Percentiles rank a stretch among this genome's conserved stretches.
These are phyloP conservation scores for Pseudozyma hubeiensis DNA, from an alignment of 1,284 basidiomycete genomes.

Conservation along the genomic window DNA sequence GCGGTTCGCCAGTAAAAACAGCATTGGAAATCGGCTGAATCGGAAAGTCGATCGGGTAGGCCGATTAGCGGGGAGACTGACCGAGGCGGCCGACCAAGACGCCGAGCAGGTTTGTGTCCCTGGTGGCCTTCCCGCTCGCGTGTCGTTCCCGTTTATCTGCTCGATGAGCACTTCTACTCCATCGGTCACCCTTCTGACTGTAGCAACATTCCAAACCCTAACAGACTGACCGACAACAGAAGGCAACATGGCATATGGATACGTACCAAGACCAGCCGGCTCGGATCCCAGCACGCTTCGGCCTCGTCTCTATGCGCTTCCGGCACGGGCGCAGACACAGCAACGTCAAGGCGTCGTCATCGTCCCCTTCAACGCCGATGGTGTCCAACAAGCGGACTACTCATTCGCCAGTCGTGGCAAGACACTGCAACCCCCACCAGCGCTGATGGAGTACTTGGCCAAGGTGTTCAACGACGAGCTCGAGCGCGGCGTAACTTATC, in stretches of 20 bases:
- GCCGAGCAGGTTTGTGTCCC: conserved; percentile 18
- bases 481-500: conserved; percentile 54
- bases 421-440: conserved; percentile 19
- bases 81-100: conserved; percentile 21
- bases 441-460: conserved; percentile 31
- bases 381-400: conserved; percentile 21
- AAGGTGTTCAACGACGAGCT: conserved; percentile 56
- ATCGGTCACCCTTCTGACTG: no score
- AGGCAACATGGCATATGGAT: conserved; percentile 53
- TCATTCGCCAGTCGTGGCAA: not conserved
- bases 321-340: conserved; percentile 22
- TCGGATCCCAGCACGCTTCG: conserved; percentile 35
- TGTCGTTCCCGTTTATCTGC: not conserved
- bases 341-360: conserved; percentile 38
- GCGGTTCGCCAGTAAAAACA: no score
- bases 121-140: not conserved
- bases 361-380: conserved; percentile 38
- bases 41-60: not conserved
- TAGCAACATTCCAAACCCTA: no score
- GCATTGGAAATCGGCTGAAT: no score
- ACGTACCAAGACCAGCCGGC: conserved; percentile 49
- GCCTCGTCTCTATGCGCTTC: conserved; percentile 47
- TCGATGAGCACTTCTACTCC: no score
- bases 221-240: not conserved
- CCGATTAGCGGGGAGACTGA: no score